These are phyloP conservation scores for Dimocarpus longan DNA, from an alignment of 345 rosid species.

Conservation along the genomic window DNA sequence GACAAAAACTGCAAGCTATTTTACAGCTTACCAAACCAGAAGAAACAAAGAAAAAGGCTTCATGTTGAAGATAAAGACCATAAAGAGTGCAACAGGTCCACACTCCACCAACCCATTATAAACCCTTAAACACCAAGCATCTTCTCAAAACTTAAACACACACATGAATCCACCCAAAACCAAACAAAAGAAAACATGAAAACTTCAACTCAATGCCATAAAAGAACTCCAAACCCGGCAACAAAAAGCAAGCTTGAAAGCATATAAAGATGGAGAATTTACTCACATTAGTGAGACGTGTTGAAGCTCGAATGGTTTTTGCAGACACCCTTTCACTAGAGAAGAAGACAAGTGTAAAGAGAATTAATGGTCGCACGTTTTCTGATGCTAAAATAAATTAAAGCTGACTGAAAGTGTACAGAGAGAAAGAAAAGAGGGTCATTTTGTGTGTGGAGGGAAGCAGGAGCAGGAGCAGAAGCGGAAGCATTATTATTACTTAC, in stretches of 20 bases:
- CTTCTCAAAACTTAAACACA: conserved; percentile 35
- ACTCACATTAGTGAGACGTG: conserved; percentile 30
- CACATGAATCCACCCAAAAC: conserved; percentile 11
- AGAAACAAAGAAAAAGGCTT: conserved; percentile 45
- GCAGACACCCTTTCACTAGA: not conserved
- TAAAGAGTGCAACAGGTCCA: conserved; percentile 44
- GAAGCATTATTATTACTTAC: conserved; percentile 11
- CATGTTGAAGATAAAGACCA: conserved; percentile 40
- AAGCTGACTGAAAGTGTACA: conserved; percentile 23
- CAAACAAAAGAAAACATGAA: not conserved
- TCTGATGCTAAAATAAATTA: conserved; percentile 7
- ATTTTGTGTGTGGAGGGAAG: not conserved
- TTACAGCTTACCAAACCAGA: conserved; percentile 58
- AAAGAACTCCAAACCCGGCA: conserved; percentile 25
- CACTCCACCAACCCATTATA: conserved; percentile 56
- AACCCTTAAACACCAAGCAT: conserved; percentile 55
- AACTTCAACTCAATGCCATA: conserved; percentile 34
- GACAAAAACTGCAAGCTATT: conserved; percentile 43
- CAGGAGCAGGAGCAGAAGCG: not conserved
- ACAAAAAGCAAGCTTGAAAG: not conserved
- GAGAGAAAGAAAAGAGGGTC: conserved; percentile 18
- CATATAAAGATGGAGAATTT: conserved; percentile 1
- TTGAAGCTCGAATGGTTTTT: conserved; percentile 24
- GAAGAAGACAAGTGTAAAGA: not conserved
- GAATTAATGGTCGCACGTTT: conserved; percentile 25